These are phyloP conservation scores for Cucurbitaria berberidis DNA, from an alignment of 2,329 filamentous ascomycete genomes.

Conservation along the genomic window DNA sequence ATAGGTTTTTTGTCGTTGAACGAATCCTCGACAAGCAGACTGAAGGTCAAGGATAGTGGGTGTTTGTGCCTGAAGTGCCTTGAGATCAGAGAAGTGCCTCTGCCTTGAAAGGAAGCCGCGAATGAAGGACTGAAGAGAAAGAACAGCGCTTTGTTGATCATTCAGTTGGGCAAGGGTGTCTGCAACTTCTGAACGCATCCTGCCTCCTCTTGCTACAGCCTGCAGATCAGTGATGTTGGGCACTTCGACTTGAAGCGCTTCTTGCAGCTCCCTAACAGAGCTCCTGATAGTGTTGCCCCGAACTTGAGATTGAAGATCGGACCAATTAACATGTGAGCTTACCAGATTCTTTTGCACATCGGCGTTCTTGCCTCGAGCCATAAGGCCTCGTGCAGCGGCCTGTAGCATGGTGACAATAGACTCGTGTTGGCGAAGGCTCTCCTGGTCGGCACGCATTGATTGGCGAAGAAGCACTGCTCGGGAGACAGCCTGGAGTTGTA, in stretches of 20 bases:
- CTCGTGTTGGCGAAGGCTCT: slow-evolving; percentile 47
- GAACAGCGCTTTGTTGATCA: slow-evolving; percentile 52
- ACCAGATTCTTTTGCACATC: slow-evolving; percentile 51
- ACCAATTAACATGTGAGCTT: slow-evolving; percentile 50
- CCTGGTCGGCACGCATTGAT: slow-evolving; percentile 42
- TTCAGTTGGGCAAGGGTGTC: slow-evolving; percentile 49
- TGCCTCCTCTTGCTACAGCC: slow-evolving; percentile 48
- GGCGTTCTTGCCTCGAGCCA: slow-evolving; percentile 50
- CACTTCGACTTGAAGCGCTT: slow-evolving; percentile 41
- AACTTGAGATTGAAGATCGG: slow-evolving; percentile 53
- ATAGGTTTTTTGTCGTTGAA: slow-evolving; percentile 66
- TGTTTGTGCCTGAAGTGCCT: slow-evolving; percentile 64
- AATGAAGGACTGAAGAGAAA: slow-evolving; percentile 59
- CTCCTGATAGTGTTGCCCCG: slow-evolving; percentile 49
- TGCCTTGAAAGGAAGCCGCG: slow-evolving; percentile 57
- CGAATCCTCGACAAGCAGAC: slow-evolving; percentile 68
- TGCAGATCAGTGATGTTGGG: slow-evolving; percentile 48
- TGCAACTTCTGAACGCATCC: slow-evolving; percentile 39
- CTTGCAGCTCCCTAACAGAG: slow-evolving; percentile 36
- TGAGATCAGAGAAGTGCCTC: slow-evolving; percentile 53
- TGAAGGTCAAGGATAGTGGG: slow-evolving; percentile 68
- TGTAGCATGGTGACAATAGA: slow-evolving; percentile 63
- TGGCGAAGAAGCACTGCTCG: slow-evolving; percentile 52
- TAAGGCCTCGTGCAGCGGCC: slow-evolving; percentile 64
- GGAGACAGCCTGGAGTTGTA: slow-evolving; percentile 49